A percentile compares a stretch with the other conserved stretches of the same genome.
These are phyloP conservation scores for Acidomyces sp. DNA, from an alignment of 495 filamentous ascomycete genomes.

Conservation along the genomic window DNA sequence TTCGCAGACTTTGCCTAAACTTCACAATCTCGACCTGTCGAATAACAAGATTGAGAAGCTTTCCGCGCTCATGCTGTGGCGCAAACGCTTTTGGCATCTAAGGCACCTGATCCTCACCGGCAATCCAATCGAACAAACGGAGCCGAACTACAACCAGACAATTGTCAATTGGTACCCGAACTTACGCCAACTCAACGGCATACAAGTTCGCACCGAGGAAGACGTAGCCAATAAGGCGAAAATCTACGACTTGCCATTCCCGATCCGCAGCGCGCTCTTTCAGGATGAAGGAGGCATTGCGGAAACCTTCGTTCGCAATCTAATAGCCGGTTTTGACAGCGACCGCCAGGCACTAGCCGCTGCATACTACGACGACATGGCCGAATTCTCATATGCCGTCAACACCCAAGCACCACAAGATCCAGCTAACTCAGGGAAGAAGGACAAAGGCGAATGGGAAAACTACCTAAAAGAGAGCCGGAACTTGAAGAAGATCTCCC, in stretches of 20 bases:
- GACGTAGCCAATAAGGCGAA: slow-evolving; percentile 36
- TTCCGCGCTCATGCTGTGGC: slow-evolving; percentile 51
- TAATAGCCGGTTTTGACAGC: slow-evolving; percentile 62
- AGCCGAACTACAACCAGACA: slow-evolving; percentile 52
- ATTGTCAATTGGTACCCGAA: slow-evolving; percentile 69
- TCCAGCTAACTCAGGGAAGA: slow-evolving; percentile 26
- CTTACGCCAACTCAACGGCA: slow-evolving; percentile 56
- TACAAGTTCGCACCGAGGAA: slow-evolving; percentile 55
- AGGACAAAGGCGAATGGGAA: slow-evolving; percentile 42
- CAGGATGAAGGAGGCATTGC: slow-evolving; percentile 62
- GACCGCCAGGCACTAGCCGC: slow-evolving; percentile 49
- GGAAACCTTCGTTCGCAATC: slow-evolving; percentile 59
- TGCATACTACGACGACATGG: slow-evolving; percentile 63
- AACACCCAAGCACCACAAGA: slow-evolving; percentile 50
- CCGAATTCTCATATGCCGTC: slow-evolving; percentile 64
- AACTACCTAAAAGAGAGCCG: slow-evolving; percentile 66
- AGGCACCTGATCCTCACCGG: slow-evolving; percentile 65
- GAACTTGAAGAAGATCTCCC: slow-evolving; percentile 59
- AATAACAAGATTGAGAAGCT: slow-evolving; percentile 58
- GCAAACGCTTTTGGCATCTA: slow-evolving; percentile 58
- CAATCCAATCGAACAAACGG: slow-evolving; percentile 55
- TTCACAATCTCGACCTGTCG: slow-evolving; percentile 76
- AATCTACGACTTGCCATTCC: slow-evolving; percentile 46
- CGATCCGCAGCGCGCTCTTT: slow-evolving; percentile 55
- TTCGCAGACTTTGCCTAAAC: slow-evolving; percentile 59